These are phyloP conservation scores for Castanospermum australe DNA, from an alignment of 306 rosid genomes.

Conservation along the genomic window DNA sequence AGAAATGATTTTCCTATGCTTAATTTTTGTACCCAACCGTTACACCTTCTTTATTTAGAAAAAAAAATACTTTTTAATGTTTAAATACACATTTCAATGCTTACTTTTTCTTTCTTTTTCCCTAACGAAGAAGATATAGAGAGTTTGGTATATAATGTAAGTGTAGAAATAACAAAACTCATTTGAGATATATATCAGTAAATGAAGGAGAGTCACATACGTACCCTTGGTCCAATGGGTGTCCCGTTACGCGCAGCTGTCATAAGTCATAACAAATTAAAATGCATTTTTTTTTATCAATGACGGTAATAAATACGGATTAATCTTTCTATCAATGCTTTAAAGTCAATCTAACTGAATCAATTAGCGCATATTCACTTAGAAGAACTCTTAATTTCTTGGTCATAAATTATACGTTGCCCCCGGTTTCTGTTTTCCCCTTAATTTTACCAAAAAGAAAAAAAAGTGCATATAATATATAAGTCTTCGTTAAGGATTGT, in stretches of 20 bases:
- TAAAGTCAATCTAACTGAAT: not conserved
- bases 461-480: not conserved
- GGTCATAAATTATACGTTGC: not conserved
- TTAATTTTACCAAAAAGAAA: not conserved
- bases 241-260: slow-evolving; percentile 27
- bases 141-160: too few relatives aligned
- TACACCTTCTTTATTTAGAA: too few relatives aligned
- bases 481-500: not conserved
- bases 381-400: not conserved
- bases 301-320: not conserved
- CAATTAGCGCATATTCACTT: not conserved
- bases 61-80: too few relatives aligned
- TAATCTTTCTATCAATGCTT: not conserved
- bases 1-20: too few relatives aligned
- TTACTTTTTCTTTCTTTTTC: too few relatives aligned
- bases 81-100: too few relatives aligned
- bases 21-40: too few relatives aligned
- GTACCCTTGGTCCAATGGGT: slow-evolving; percentile 34
- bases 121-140: too few relatives aligned
- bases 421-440: not conserved
- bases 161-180: too few relatives aligned
- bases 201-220: slow-evolving; percentile 7
- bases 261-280: slow-evolving; percentile 11
- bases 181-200: not conserved
- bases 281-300: not conserved